These are phyloP conservation scores for Saturnispora saitoi DNA, from an alignment of 805 yeast genomes.

Conservation along the genomic window DNA sequence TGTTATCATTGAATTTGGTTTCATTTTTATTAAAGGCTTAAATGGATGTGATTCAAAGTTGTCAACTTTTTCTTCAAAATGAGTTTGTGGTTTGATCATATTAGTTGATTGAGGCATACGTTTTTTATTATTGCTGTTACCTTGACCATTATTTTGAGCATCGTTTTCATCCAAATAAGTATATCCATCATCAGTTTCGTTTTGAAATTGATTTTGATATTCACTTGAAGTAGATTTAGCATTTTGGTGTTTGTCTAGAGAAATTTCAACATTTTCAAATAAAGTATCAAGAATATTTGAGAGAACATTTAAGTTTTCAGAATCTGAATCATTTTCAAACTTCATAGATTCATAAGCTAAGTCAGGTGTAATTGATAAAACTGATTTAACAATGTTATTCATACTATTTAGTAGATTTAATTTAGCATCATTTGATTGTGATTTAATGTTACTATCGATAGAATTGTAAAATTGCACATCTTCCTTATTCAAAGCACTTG, in stretches of 20 bases:
- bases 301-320: conserved; percentile 53
- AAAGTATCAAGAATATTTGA: conserved; percentile 57
- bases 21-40: conserved; percentile 57
- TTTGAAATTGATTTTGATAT: not conserved
- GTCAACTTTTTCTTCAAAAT: conserved; percentile 52
- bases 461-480: conserved; percentile 73
- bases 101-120: conserved; percentile 11
- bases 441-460: conserved; percentile 42
- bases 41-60: conserved; percentile 63
- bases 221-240: conserved; percentile 12
- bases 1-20: conserved; percentile 61
- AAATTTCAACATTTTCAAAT: conserved; percentile 69
- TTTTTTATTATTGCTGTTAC: not conserved
- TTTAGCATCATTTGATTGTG: conserved; percentile 32
- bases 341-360: conserved; percentile 22
- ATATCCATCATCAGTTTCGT: conserved; percentile 19
- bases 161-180: conserved; percentile 52
- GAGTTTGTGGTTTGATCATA: conserved; percentile 55
- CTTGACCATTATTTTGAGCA: conserved; percentile 1
- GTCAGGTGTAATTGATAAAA: conserved; percentile 18
- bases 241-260: conserved; percentile 40
- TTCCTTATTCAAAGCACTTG: conserved; percentile 64
- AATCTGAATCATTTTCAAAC: conserved; percentile 23
- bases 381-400: conserved; percentile 33
- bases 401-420: conserved; percentile 20